Percentiles rank a stretch among this genome's conserved stretches.
phyloP scores from a whole-genome alignment of 371 early-diverging fungal genomes.

The Blakeslea trispora region DNA sequence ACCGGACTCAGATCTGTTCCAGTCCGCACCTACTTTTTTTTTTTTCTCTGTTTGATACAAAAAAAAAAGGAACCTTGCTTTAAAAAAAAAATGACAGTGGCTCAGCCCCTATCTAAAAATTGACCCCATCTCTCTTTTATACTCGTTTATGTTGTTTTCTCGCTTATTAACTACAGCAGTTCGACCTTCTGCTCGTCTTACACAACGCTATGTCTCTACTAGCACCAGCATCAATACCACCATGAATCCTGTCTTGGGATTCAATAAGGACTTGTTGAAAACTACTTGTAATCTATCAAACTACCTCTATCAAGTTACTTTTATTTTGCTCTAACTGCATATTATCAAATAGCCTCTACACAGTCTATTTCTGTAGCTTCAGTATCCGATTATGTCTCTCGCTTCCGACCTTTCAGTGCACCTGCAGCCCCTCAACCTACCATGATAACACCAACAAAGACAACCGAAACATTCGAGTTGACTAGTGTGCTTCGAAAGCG shows the following conservation, averaged over 20 bases:
- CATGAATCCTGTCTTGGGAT: not conserved
- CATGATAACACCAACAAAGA: slow-evolving; percentile 17
- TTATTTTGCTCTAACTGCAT: no score
- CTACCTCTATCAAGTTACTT: no score
- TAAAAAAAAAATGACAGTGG: not conserved
- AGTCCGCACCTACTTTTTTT: not conserved
- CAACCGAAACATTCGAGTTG: slow-evolving; percentile 38
- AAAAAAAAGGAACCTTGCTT: not conserved
- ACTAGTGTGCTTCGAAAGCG: slow-evolving; percentile 80
- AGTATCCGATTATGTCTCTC: slow-evolving; percentile 39
- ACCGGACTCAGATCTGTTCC: no score
- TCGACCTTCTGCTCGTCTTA: not conserved
- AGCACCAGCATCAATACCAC: not conserved
- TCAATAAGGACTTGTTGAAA: not conserved
- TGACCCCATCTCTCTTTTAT: not conserved
- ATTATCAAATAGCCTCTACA: slow-evolving; percentile 13
- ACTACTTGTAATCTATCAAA: not conserved
- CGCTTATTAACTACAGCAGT: not conserved
- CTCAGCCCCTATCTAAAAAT: not conserved
- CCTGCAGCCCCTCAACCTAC: slow-evolving; percentile 42
- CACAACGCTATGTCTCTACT: not conserved
- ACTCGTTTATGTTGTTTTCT: not conserved
- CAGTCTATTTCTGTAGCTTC: slow-evolving; percentile 17
- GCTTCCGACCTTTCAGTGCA: slow-evolving; percentile 40
- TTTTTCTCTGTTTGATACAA: no score